Conservation (phyloP, 495 filamentous ascomycete genomes). For the Cercophora newfieldiana region DNA sequence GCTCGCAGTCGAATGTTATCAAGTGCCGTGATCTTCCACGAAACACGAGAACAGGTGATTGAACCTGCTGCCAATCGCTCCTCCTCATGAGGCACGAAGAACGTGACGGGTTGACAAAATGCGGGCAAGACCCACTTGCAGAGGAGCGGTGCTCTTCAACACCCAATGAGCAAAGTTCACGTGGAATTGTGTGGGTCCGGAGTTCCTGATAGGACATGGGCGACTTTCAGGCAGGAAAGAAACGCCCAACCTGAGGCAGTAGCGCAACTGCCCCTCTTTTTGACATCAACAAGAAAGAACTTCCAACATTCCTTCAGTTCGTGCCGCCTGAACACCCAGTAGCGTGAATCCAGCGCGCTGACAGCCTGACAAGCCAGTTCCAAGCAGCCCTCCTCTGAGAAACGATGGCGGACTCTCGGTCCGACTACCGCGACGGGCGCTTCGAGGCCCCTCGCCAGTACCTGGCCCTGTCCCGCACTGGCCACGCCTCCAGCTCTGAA, state of each 20-base stretch:
- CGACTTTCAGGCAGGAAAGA: not conserved
- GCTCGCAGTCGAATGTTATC: too few relatives aligned
- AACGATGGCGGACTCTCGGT: not conserved
- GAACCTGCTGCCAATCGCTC: too few relatives aligned
- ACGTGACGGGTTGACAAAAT: too few relatives aligned
- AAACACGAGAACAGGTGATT: too few relatives aligned
- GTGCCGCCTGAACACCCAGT: not conserved
- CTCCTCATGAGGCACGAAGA: too few relatives aligned
- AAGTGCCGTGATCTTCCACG: too few relatives aligned
- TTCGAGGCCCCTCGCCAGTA: not conserved
- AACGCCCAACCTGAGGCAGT: not conserved
- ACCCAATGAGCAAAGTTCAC: not conserved
- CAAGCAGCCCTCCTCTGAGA: not conserved
- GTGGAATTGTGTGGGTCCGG: not conserved
- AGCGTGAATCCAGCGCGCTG: not conserved
- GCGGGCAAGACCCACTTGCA: not conserved
- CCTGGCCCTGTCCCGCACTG: not conserved
- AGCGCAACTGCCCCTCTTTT: not conserved
- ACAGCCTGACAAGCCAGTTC: too few relatives aligned
- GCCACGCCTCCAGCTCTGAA: not conserved
- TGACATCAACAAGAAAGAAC: not conserved
- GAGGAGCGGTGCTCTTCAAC: not conserved
- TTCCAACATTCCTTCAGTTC: not conserved
- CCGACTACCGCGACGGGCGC: not conserved
- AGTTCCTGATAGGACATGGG: not conserved